phyloP scores from a whole-genome alignment of 305 asterid species.

The Solanum chacoense region DNA sequence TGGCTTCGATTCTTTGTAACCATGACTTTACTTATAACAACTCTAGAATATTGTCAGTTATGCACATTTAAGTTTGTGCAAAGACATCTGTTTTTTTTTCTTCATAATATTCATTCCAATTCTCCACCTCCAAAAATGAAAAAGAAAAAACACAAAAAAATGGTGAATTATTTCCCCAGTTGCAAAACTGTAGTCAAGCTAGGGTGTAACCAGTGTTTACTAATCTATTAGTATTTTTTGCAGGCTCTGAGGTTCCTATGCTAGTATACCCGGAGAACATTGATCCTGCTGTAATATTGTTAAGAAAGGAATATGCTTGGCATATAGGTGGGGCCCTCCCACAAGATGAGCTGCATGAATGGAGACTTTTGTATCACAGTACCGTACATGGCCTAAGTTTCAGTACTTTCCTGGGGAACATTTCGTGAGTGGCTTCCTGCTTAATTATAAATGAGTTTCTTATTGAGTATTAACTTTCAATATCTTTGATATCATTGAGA shows the following conservation, averaged over 20 bases:
- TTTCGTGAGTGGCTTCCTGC: slow-evolving; percentile 41
- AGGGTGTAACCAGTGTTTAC: not conserved
- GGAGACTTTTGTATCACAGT: slow-evolving; percentile 89
- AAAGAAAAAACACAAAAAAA: not conserved
- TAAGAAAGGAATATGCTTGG: slow-evolving; percentile 88
- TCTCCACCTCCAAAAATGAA: not conserved
- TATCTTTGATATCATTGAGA: not conserved
- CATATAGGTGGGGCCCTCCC: slow-evolving; percentile 80
- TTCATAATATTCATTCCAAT: not conserved
- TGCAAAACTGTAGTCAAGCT: not conserved
- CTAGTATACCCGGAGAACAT: slow-evolving; percentile 30
- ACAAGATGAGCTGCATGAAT: slow-evolving; percentile 47
- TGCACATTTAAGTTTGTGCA: not conserved
- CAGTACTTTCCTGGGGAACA: slow-evolving; percentile 77
- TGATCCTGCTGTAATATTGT: slow-evolving; percentile 43
- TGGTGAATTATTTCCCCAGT: not conserved
- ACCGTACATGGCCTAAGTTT: slow-evolving; percentile 71
- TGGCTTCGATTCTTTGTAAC: not conserved
- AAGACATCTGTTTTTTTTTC: not conserved
- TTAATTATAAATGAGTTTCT: not conserved
- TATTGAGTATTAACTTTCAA: not conserved
- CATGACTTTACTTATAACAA: not conserved
- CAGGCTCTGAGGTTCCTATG: slow-evolving; percentile 69
- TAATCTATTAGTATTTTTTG: slow-evolving; percentile 6
- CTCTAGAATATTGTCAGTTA: not conserved